Percentiles rank a stretch among this genome's conserved stretches.
Evolutionary conservation across 352 stramenopile species (phyloP).

Genomic region (Pythium insidiosum): DNA sequence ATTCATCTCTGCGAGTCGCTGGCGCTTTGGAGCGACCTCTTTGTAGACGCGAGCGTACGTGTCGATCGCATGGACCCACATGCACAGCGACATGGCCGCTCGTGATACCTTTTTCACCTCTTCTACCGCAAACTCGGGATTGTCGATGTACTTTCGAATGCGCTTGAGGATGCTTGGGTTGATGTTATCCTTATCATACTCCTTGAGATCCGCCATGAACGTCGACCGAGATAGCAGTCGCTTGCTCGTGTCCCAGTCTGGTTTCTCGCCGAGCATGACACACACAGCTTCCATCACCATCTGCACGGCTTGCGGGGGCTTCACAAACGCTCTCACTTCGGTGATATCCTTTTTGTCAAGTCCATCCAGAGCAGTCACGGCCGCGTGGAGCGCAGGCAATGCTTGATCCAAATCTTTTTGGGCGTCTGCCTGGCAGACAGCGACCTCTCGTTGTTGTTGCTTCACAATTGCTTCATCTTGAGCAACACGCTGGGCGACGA

Average conservation of each 20-base stretch:
- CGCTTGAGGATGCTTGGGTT: constrained; percentile 43
- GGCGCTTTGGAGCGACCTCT: constrained; percentile 70
- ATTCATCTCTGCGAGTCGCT: constrained; percentile 69
- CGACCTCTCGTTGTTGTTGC: constrained; percentile 51
- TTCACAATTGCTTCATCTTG: constrained; percentile 58
- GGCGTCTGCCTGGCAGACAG: constrained; percentile 56
- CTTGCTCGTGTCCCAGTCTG: constrained; percentile 83
- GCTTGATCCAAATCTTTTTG: constrained; percentile 68
- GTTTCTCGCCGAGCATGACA: constrained; percentile 80
- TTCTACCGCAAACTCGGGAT: constrained; percentile 73
- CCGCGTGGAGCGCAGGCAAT: constrained; percentile 64
- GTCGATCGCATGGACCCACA: constrained; percentile 83
- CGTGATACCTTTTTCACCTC: constrained; percentile 79
- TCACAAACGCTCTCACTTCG: constrained; percentile 82
- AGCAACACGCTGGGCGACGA: constrained; percentile 40
- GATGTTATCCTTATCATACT: constrained; percentile 85
- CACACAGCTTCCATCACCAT: constrained; percentile 85
- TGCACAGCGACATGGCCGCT: constrained; percentile 79
- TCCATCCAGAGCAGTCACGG: constrained; percentile 64
- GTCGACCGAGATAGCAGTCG: constrained; percentile 56
- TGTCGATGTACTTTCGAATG: constrained; percentile 79
- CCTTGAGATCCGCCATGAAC: constrained; percentile 79
- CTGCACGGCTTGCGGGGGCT: constrained; percentile 74
- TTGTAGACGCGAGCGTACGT: constrained; percentile 71
- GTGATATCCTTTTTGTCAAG: constrained; percentile 86